Base-by-base conservation (phyloP, 495 filamentous ascomycete genomes). In the Podospora pseudoanserina region DNA sequence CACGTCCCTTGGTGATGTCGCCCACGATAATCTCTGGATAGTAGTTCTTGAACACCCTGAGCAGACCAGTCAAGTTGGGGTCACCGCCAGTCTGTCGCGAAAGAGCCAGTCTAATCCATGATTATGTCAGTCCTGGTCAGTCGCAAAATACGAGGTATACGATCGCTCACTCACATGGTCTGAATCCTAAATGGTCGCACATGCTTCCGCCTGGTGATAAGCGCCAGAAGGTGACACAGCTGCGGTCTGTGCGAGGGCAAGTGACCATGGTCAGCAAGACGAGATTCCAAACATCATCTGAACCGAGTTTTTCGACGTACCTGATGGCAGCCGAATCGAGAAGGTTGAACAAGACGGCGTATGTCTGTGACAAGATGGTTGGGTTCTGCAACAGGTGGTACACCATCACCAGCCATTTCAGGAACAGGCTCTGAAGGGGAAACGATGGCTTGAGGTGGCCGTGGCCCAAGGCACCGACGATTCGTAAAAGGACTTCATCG, bases 21-120 rank as follows among this genome's bases (percentile, higher is more conserved):
- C 88, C 90, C n/a, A 94, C 79, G 67, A 96, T 90, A 61, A 96
- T 89, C 77, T 96, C 92, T 5, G 93, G 92, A 73, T 92, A 95
- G 73, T 94, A 95, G 74, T 93, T 92, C 72, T 95, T 95, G 79
- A 90, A 97, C 7, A 93, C 84, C 66, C 87, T 86, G 28, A 96
- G 82, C n/a, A 97, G 82, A n/a, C 89, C 89, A 28, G 89, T 81
- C 54, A 97, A 79, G 59, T 88, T 87, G 60, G 89, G 91, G 65
- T 97, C 93, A 67, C 89, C 88, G 55, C 87, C 88, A 23, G 86
- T 82, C 63, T 85, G 83, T 54, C 85, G 78, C n/a, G 84, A 85
- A 27, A 91, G 77, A 60, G 81, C 82, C 65, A 91, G 81, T 64
- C 88, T 91, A 64, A 28, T 58, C 1, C 18, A 44, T 27, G 19